phyloP scores from a whole-genome alignment of 1,139 yeast genomes.

The Taphrina sp. region DNA sequence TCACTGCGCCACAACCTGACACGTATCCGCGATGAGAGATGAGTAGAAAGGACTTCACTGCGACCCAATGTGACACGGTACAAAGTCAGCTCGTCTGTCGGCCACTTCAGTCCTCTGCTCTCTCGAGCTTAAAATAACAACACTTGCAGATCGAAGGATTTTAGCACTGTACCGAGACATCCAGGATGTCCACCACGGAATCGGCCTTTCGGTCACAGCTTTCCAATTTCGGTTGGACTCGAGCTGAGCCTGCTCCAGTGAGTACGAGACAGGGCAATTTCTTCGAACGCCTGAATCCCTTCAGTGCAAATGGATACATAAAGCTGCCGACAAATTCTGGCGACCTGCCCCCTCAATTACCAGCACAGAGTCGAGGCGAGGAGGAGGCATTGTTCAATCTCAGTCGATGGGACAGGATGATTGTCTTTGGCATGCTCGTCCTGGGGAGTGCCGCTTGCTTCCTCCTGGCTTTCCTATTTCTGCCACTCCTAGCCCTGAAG shows the following conservation, averaged over 20 bases:
- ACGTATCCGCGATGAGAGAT: too few relatives aligned
- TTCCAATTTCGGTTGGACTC: conserved; percentile 29
- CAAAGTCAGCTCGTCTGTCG: too few relatives aligned
- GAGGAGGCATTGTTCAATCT: conserved; percentile 29
- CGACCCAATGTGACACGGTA: too few relatives aligned
- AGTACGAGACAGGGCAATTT: conserved; percentile 12
- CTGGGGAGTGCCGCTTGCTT: conserved; percentile 77
- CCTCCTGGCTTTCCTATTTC: conserved; percentile 71
- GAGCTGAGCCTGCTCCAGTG: conserved; percentile 21
- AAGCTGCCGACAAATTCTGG: conserved; percentile 15
- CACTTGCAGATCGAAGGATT: too few relatives aligned
- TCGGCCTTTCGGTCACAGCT: conserved; percentile 25
- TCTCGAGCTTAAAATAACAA: too few relatives aligned
- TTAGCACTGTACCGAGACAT: too few relatives aligned
- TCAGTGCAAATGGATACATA: conserved; percentile 16
- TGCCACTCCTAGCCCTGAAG: conserved; percentile 84
- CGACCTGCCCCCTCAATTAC: conserved; percentile 25
- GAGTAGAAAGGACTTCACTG: too few relatives aligned
- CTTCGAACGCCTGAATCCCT: conserved; percentile 26
- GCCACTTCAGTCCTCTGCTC: too few relatives aligned
- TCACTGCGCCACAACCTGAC: too few relatives aligned
- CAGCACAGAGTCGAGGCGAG: conserved; percentile 28
- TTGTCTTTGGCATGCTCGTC: conserved; percentile 75
- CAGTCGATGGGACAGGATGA: conserved; percentile 61
- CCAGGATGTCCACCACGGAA: conserved; percentile 10